Evolutionary conservation across 345 rosid genomes (phyloP).

Genomic region (Eucalyptus marginata): DNA sequence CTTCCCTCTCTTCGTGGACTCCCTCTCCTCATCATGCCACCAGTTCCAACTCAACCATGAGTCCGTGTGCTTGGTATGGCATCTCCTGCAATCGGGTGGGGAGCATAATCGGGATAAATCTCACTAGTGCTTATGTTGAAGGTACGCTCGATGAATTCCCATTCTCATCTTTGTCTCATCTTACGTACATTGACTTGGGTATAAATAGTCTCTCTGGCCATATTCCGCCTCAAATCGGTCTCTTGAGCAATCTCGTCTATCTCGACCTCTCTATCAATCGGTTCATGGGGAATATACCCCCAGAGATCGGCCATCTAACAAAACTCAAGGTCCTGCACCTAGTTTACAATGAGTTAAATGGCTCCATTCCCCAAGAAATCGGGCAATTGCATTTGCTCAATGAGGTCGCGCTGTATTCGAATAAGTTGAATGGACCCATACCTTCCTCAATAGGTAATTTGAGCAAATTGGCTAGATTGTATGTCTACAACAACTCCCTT

Average conservation of each 20-base stretch:
- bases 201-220: constrained; percentile 2
- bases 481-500: constrained; percentile 3
- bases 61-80: constrained; percentile 4
- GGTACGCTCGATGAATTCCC: too few relatives aligned
- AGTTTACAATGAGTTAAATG: neutral
- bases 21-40: neutral
- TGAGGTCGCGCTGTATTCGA: neutral
- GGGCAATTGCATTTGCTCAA: constrained; percentile 1
- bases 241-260: neutral
- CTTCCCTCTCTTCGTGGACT: constrained; percentile 1
- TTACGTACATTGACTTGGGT: neutral
- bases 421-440: constrained; percentile 5
- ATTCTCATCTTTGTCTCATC: too few relatives aligned
- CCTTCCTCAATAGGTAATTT: constrained; percentile 11
- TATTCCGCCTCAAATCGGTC: constrained; percentile 3
- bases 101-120: neutral
- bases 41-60: neutral
- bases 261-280: neutral
- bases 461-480: neutral
- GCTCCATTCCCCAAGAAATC: neutral
- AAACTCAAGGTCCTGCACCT: neutral
- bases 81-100: neutral
- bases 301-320: neutral
- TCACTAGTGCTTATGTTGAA: neutral
- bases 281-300: neutral